Base-by-base conservation (phyloP, 2,329 filamentous ascomycete species). In the Chaetomium globosum region DNA sequence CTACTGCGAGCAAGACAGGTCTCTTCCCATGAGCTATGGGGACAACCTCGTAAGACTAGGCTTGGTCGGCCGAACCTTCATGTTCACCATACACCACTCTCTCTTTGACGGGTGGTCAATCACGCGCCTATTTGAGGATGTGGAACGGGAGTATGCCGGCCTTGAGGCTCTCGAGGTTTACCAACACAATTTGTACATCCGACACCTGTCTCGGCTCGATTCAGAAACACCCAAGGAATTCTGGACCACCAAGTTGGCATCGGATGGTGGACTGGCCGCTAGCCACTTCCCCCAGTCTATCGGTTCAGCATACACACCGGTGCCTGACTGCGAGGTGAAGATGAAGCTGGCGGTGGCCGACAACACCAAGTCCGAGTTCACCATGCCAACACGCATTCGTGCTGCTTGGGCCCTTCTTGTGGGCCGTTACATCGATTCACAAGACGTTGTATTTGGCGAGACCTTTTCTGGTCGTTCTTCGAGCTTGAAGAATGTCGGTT, bases 61-160 rank as follows among this genome's bases (percentile, higher is more conserved):
- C 4, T 13, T 66, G 23, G 52, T 66, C 1, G 57, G 10, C 4
- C 43, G 61, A 4, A 56, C 51, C 2, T 66, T 66, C 46, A 33
- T 63, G 49, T 60, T 66, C 21, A 60, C 61, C 6, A 64, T 64
- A 16, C 64, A 66, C 13, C 64, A 66, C 26, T 59, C 64, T 7
- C 49, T 66, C 9, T 66, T 66, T n/a, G 64, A 66, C 43, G 64
- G 64, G 2, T 66, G 61, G 51, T 66, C 64, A 1, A 64, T 65
- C 28, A 61, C 58, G 13, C 52, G 43, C 16, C 43, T 65, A 0
- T 65, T 65, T 19, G 57, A 61, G 31, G 63, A 65, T 31, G 63
- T 65, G 2, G 63, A 65, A 58, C 49, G 63, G 7, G 28, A 55
- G 28, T 65, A 65, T 51, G 51, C 53, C 13, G 63, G 63, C 1